Base-by-base conservation (phyloP, 108 stramenopile species). In the Aurantiochytrium sp. region DNA sequence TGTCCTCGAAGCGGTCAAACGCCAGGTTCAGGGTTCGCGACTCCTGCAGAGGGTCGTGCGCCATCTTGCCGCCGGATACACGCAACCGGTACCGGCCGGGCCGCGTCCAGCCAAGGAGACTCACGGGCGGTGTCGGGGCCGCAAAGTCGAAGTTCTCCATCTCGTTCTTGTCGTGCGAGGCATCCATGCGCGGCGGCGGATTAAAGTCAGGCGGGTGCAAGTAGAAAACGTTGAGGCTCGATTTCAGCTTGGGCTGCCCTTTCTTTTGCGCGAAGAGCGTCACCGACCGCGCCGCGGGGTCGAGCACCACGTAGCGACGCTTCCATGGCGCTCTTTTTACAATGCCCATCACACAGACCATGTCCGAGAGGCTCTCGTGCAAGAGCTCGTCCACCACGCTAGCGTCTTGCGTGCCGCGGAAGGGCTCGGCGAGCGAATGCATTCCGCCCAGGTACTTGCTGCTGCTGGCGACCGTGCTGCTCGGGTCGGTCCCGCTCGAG, bases 271-370 rank as follows among this genome's bases (percentile, higher is more conserved):
- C 39, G 32, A 1, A 81, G 24, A 48, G 6, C 12, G 12, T 48
- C n/a, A 81, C 45, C 12, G 73, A 48, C 39, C 73, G 39, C 73
- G 21, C 45, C 10, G 0, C 12, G 24, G 39, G 73, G 45, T 81
- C 45, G 10, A 81, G 73, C 42, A 27, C 73, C 12, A 81, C 21
- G 73, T 81, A 81, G 6, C 73, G 73, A 12, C 73, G 73, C 73
- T 81, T 81, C 73, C 73, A 81, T 6, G 39, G n/a, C n/a, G 73
- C 32, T 19, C 45, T 12, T 24, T 41, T 48, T 41, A 22, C 42
- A 24, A 81, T 81, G 24, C 45, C 73, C 6, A 81, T 6, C 39
- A 48, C 45, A 24, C 39, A 81, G 17, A 24, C 73, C 50, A 81
- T 48, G 73, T 12, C 36, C 39, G 39, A 41, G 27, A 3, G 39